A percentile compares a stretch with the other conserved stretches of the same genome.
Evolutionary conservation across 2,329 filamentous ascomycete genomes (phyloP).

Genomic region (Didymella lethalis): DNA sequence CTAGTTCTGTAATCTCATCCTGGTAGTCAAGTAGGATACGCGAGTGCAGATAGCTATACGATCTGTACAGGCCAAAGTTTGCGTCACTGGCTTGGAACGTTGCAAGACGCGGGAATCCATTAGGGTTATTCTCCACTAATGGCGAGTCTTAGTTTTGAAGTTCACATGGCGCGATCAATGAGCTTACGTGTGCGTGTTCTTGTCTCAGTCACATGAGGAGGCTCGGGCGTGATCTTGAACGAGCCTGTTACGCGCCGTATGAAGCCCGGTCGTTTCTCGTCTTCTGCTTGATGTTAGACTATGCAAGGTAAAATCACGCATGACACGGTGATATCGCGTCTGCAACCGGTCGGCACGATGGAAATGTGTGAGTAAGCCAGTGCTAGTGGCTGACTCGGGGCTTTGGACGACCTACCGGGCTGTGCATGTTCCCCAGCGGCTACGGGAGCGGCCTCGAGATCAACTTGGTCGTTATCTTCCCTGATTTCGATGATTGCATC

Average conservation of each 20-base stretch:
- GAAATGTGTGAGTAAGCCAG: not conserved
- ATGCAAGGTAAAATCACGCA: too few species aligned
- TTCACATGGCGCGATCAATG: too few species aligned
- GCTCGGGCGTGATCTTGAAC: constrained; percentile 43
- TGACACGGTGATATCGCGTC: too few species aligned
- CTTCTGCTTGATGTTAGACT: constrained; percentile 19
- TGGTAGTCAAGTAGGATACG: constrained; percentile 51
- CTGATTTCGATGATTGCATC: constrained; percentile 46
- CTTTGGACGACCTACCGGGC: constrained; percentile 40
- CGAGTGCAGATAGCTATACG: constrained; percentile 52
- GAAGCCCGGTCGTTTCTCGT: constrained; percentile 34
- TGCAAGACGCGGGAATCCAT: constrained; percentile 51
- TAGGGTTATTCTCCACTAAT: constrained; percentile 48
- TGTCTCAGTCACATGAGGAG: constrained; percentile 41
- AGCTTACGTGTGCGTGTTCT: constrained; percentile 45
- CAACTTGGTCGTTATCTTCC: constrained; percentile 13
- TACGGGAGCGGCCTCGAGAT: not conserved
- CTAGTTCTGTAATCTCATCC: constrained; percentile 49
- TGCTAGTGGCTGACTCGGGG: constrained; percentile 8
- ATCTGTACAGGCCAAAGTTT: constrained; percentile 53
- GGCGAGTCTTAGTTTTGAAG: too few species aligned
- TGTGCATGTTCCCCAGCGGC: constrained; percentile 34
- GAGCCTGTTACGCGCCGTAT: constrained; percentile 41
- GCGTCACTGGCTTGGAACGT: constrained; percentile 52
- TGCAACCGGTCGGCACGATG: too few species aligned